These are phyloP conservation scores for Saposhnikovia divaricata DNA, from an alignment of 129 eudicot genomes.

Conservation along the genomic window DNA sequence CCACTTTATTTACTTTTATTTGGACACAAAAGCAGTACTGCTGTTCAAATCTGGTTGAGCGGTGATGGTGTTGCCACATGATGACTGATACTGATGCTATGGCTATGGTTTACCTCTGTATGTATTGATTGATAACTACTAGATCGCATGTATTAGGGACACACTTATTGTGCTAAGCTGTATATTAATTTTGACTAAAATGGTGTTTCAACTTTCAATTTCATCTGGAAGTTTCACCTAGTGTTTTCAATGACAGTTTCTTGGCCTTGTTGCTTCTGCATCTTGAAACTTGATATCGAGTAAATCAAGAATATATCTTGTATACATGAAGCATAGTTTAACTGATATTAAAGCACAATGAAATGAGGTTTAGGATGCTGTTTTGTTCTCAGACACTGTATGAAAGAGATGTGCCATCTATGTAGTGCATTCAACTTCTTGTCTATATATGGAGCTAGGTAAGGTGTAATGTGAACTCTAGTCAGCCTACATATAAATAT, in stretches of 20 bases:
- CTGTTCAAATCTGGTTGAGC: slow-evolving; percentile 88
- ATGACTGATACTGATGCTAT: slow-evolving; percentile 12
- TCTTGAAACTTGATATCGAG: background rate
- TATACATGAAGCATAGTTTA: background rate
- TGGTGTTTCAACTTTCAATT: slow-evolving; percentile 12
- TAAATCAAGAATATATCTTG: background rate
- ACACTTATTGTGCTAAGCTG: slow-evolving; percentile 22
- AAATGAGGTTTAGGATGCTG: background rate
- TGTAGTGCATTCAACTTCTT: background rate
- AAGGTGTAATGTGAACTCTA: background rate
- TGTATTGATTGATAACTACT: slow-evolving; percentile 20
- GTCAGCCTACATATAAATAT: background rate
- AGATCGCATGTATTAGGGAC: slow-evolving; percentile 13
- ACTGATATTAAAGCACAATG: background rate
- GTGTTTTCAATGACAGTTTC: background rate
- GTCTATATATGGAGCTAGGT: background rate
- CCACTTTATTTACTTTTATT: slow-evolving; percentile 86
- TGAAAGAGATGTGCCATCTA: background rate
- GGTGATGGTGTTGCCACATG: background rate
- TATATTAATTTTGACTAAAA: slow-evolving; percentile 18
- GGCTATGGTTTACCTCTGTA: slow-evolving; percentile 18
- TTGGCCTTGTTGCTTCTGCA: background rate
- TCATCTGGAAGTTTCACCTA: slow-evolving; percentile 14
- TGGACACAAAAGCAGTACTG: slow-evolving; percentile 86
- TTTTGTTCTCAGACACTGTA: background rate